Evolutionary conservation across 1,284 basidiomycete genomes (phyloP), one percentile per base, ranked within the genome.

Genomic region (Neolentinus lepideus): DNA sequence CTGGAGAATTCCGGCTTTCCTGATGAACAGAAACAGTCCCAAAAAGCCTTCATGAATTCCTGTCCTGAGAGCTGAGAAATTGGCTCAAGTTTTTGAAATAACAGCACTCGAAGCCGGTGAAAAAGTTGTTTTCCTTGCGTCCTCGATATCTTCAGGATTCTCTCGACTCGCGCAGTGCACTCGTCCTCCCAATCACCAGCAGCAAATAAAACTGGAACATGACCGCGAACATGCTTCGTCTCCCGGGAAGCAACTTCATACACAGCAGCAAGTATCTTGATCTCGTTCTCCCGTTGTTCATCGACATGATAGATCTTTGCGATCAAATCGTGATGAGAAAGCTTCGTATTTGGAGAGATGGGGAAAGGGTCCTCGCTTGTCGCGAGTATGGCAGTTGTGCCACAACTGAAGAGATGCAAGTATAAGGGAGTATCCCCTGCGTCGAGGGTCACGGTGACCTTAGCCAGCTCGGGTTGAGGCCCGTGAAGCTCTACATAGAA

Each of bases 281-380:
- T 55, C 46, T 67, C 62, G 11, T 50, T 59, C 2, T 3, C n/a
- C 16, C 59, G 58, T 1, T 50, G 47, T 11, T 12, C 38, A 51
- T 68, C 60, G 1, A 55, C 55, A 61, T 62, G 63, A 35, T 35
- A 63, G 0, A 63, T n/a, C 53, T 66, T 69, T 59, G 16, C 62
- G 19, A 9, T 38, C 10, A 6, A 19, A n/a, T 53, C 16, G 52
- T 3, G 12, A n/a, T n/a, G 6, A 6, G 29, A 35, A 6, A 52
- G 2, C 9, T 14, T 52, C 9, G 12, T 9, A 16, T 4, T 24
- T 46, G 19, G 43, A 4, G 16, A 10, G 24, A 16, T 25, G 6
- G 19, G 43, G 43, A 6, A 10, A 4, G 16, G 9, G 9, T 29
- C 22, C 4, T 4, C 4, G 43, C 16, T 21, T 19, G 4, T 10